Evolutionary conservation across 2,329 filamentous ascomycete species (phyloP), one percentile per base, ranked within the genome.

Genomic region (Ophiognomonia clavigignenti-juglandacearum): DNA sequence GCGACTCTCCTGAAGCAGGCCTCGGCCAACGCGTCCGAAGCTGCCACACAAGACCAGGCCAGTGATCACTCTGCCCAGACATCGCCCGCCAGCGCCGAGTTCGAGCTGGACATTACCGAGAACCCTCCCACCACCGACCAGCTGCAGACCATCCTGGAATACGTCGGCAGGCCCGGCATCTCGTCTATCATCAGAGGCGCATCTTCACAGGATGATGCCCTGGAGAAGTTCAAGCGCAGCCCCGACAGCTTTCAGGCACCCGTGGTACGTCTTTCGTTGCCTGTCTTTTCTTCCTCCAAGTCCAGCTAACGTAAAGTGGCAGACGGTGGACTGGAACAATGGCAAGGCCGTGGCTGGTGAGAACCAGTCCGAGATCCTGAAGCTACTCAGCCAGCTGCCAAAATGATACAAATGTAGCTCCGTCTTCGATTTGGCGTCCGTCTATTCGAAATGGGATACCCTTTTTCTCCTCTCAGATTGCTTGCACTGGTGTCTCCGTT

Each of bases 241-340:
- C 68, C 70, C 2, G 75, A 81, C 24, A 80, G 66, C 58, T 91
- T 97, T 65, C 71, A 85, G 59, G 71, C 84, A 56, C 92, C 92
- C 22, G 69, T 96, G 64, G 88, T 93, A 71, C 60, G 85, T 76
- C 31, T 53, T 34, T 11, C 11, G 45, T 42, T 4, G 32, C 6
- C 11, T 19, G 4, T 35, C 22, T 43, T 31, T 45, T 39, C 31
- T 32, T 7, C 22, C 37, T 32, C 16, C 35, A 9, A 19, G 10
- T 14, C 38, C 14, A 9, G 6, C 48, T 62, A 63, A 59, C 64
- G 53, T 53, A 14, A 32, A 27, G 32, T 19, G 29, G 23, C 53
- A 75, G 78, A 70, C 85, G 49, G 92, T 97, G 43, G 92, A 97
- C 64, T 97, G 93, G 93, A 88, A 86, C 63, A 91, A 92, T 64